Evolutionary conservation across 1,284 basidiomycete species (phyloP).

Genomic region (Laetiporus sulphureus): DNA sequence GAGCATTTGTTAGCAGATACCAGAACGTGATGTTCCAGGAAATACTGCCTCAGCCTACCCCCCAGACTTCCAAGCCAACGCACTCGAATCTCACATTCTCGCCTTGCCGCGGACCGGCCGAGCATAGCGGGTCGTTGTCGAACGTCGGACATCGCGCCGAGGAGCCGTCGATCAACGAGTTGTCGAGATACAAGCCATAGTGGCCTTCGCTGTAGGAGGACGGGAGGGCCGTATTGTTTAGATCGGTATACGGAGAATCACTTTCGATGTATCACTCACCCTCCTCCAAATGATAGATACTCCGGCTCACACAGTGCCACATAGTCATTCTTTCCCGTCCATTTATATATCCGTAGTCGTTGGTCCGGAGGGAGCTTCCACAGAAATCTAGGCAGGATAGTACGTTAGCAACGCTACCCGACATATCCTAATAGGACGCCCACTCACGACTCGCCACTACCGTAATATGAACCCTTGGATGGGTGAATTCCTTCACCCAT

Average conservation of each 20-base stretch:
- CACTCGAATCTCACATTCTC: slow-evolving; percentile 69
- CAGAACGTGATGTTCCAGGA: no score
- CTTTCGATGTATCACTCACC: slow-evolving; percentile 58
- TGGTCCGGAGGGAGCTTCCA: slow-evolving; percentile 48
- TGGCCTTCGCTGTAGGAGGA: slow-evolving; percentile 59
- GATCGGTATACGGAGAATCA: neutral
- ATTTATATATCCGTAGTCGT: slow-evolving; percentile 63
- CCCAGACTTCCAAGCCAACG: slow-evolving; percentile 85
- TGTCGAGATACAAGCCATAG: slow-evolving; percentile 89
- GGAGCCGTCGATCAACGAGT: slow-evolving; percentile 75
- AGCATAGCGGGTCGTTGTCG: slow-evolving; percentile 79
- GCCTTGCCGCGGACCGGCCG: slow-evolving; percentile 36
- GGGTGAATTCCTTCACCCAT: slow-evolving; percentile 65
- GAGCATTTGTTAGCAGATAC: no score
- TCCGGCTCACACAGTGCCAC: slow-evolving; percentile 79
- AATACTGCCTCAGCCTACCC: slow-evolving; percentile 42
- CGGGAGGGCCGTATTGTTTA: neutral
- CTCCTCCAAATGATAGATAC: slow-evolving; percentile 86
- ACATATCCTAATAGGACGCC: no score
- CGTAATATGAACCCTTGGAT: slow-evolving; percentile 68
- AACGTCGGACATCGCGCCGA: slow-evolving; percentile 85
- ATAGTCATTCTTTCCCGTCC: slow-evolving; percentile 91
- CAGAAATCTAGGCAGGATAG: no score
- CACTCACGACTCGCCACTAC: slow-evolving; percentile 80
- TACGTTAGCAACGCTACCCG: no score